Base-by-base conservation (phyloP, 2,329 filamentous ascomycete species). In the Huntiella moniliformis region DNA sequence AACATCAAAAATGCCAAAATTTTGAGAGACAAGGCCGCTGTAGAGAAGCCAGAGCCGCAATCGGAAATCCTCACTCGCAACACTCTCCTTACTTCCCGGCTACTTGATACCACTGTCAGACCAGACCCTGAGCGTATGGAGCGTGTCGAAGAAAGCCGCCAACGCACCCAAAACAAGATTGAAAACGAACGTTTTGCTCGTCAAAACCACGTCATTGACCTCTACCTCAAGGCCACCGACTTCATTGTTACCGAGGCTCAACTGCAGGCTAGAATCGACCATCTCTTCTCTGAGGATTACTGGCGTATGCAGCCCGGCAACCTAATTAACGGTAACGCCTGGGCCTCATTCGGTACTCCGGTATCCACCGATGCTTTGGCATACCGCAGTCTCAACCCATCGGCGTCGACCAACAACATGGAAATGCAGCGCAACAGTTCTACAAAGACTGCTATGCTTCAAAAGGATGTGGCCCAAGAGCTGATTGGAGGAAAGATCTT, bases 161-260 rank as follows among this genome's bases (percentile, higher is more conserved):
- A 50, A 34, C 63, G 61, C 38, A 64, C 67, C 11, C 60, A 60
- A 11, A 61, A 64, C 11, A 59, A 69, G 37, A 59, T 67, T 31
- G 63, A 61, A 7, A 59, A 64, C 45, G 76, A 77, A 57, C 66
- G 68, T 38, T 68, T 77, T 48, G 67, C 70, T 45, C 73, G 81
- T 43, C 69, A 73, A 50, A 75, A 88, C 53, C 72, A 79, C 12
- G 64, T 98, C 28, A 84, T 94, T 62, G 77, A 83, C 49, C 71
- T 98, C 10, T 98, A 98, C 63, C 82, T 91, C 64, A 82, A 86
- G 54, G 86, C 91, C 4, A 74, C 81, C 18, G 67, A 74, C 35
- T 98, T 96, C 63, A 95, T 98, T 57, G 78, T 85, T 13, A 78
- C 72, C 17, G 86, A 93, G 59, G 64, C 70, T 43, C 79, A 93